Base-by-base conservation (phyloP, 176 grass and related monocot genomes). In the Oryza australiensis region DNA sequence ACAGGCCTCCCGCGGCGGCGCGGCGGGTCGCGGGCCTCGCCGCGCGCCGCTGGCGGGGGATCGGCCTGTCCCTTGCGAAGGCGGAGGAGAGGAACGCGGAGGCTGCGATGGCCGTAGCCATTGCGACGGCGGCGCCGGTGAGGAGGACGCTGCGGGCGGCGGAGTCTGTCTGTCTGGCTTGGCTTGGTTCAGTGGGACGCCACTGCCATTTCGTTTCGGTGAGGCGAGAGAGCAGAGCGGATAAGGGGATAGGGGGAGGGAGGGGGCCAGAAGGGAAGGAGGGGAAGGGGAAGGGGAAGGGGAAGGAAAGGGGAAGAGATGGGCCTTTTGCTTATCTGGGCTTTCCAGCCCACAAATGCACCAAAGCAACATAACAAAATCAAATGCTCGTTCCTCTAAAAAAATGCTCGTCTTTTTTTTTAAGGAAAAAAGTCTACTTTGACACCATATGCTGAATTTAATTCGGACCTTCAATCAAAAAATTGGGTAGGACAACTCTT, bases 31-130 rank as follows among this genome's bases (percentile, higher is more conserved):
- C 62, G 49, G 42, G 13, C 62, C 80, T 82, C 80, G 73, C 72
- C 32, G 46, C 63, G 72, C 75, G 66, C 80, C 80, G 74, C 0
- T 83, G 67, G 45, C 88, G 74, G 14, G 13, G 43, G 15, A 78
- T 27, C 43, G 78, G 24, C 72, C 68, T 74, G 8, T 76, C 26
- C 74, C 77, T 43, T 1, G 67, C 41, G 63, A 87, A 87, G 40
- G 83, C 14, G 12, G 86, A 81, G 60, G 83, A 85, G 63, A 87
- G 77, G 67, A 89, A 89, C 38, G 86, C 77, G 34, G 89, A 74
- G 46, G 92, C 80, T 24, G 89, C 45, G 51, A 91, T 81, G 80
- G 76, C 80, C 45, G 86, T 84, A 49, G 86, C 89, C 92, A 94
- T 94, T 78, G 80, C 48, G 42, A 72, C 22, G 74, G 27, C 28